Evolutionary conservation across 2,329 filamentous ascomycete genomes (phyloP).

Genomic region (Ceratocystis diversiconidia): DNA sequence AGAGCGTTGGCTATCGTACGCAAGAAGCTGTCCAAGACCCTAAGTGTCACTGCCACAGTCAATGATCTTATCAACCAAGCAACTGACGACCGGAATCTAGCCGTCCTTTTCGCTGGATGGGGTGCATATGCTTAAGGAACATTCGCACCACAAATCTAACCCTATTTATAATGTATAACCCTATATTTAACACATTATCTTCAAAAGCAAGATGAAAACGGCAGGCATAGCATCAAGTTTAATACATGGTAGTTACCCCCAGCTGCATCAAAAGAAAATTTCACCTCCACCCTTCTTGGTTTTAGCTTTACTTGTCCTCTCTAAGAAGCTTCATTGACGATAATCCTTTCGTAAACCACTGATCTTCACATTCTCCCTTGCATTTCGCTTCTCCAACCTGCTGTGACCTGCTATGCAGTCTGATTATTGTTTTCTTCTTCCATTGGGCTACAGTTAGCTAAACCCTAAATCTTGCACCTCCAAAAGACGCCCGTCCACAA

Average conservation of each 20-base stretch:
- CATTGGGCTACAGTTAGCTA: not conserved
- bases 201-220: no score
- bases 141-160: not conserved
- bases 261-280: not conserved
- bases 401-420: not conserved
- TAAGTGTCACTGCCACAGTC: constrained; percentile 89
- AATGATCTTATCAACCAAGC: constrained; percentile 96
- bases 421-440: not conserved
- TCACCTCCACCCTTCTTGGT: not conserved
- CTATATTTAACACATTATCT: not conserved
- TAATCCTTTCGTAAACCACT: not conserved
- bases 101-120: constrained; percentile 64
- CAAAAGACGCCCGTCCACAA: not conserved
- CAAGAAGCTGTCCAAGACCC: constrained; percentile 86
- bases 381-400: not conserved
- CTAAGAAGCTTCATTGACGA: not conserved
- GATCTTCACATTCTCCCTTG: not conserved
- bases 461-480: not conserved
- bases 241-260: not conserved
- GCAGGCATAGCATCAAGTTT: no score
- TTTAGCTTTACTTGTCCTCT: not conserved
- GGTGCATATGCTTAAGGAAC: constrained; percentile 31
- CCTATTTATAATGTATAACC: not conserved
- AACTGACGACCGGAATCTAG: constrained; percentile 81
- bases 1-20: constrained; percentile 81